Evolutionary conservation across 805 yeast species (phyloP), one percentile per base, ranked within the genome.

Genomic region (Hanseniaspora clermontiae): DNA sequence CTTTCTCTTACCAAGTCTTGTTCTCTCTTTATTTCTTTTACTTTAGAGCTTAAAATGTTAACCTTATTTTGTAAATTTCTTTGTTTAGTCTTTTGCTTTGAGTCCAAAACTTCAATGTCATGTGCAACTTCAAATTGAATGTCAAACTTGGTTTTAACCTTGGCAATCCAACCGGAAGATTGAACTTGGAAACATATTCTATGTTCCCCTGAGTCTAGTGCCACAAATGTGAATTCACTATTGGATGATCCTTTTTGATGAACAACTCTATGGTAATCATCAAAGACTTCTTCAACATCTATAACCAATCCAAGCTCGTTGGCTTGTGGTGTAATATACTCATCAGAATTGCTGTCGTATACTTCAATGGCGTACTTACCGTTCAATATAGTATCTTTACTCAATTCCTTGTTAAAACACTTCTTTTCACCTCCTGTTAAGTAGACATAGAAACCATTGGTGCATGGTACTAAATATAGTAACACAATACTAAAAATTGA

Each of bases 131-230:
- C 82, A 63, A 84, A 75, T 60, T 83, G 87, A 58, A 84, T 77
- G 59, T 77, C 76, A 55, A 82, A 73, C 64, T 82, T 76, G 57
- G 82, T 79, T 58, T 72, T 73, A 61, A 75, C 73, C 64, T 78
- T 78, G 58, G 79, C 74, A 64, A 85, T 75, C 82, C 89, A 84
- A 55, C 85, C 87, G 15, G 65, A 67, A 7, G 72, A 66, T 58
- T 71, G 72, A n/a, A 76, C 74, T 59, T 72, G 74, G 60, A 84
- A 72, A 69, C 93, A 84, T 66, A 84, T 79, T 69, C 80, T 81
- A 71, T 84, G 91, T 65, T 84, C 91, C 63, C 93, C 93, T 17
- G 84, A 73, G 60, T 83, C 90, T 43, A 78, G 69, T 1, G 91
- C 84, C 39, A 85, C 80, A 72, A 83, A 84, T 10, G 87, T 78